Base-by-base conservation (phyloP, 2,329 filamentous ascomycete genomes). In the Huntiella decipiens region DNA sequence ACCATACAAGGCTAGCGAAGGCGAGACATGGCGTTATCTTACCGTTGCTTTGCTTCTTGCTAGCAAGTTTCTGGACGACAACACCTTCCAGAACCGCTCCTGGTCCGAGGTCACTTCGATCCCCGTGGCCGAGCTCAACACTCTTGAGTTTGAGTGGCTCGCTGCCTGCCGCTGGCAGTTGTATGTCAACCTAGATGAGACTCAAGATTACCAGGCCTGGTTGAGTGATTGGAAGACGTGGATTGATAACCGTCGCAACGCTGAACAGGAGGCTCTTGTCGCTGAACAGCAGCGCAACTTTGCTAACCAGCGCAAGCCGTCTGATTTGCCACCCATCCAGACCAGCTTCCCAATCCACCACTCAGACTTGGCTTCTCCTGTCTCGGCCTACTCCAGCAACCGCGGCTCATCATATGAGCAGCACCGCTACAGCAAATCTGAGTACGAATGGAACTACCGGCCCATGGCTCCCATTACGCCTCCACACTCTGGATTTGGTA, bases 51-150 rank as follows among this genome's bases (percentile, higher is more conserved):
- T 95, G 48, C 72, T 95, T 44, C 70, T 95, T 45, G 87, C 85
- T 50, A 93, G 85, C 74, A 95, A 95, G 66, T 95, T 94, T 57
- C 68, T 94, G 53, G 87, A 95, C 57, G 87, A 94, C 68, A 94
- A 94, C 64, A 95, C 87, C 4, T 95, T 95, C 63, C 87, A 94
- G 69, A 95, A 94, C 65, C 81, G 84, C 46, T 94, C 87, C 1
- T 95, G 87, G 87, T 84, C 87, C 4, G 87, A 95, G 58, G 87
- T 95, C 44, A 94, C 85, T 62, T 84, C 83, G 51, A 93, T 95
- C 53, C 70, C 79, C 31, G 85, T 94, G 15, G 64, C 72, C 2
- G 85, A 94, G 57, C 70, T 95, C 54, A 94, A 94, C 64, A 68
- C 71, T 50, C 73, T 93, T 60, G 87, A 95, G 66, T 75, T 80